phyloP scores from a whole-genome alignment of 169 alveolate genomes.

The Plasmodium reichenowi region DNA sequence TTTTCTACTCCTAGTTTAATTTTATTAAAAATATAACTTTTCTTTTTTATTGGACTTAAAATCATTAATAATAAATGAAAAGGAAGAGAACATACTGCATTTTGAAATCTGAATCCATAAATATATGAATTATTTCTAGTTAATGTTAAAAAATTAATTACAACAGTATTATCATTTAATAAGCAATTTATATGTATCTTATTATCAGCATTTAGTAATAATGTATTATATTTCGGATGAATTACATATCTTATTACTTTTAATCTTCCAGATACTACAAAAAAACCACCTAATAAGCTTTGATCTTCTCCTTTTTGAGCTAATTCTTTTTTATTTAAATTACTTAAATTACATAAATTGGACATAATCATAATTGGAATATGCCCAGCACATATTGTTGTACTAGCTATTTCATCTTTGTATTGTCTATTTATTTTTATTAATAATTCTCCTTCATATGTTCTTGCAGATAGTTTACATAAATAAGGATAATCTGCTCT shows the following conservation, averaged over 20 bases:
- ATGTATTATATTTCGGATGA: constrained; percentile 95
- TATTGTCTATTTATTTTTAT: constrained; percentile 46
- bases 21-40: constrained; percentile 60
- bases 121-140: constrained; percentile 88
- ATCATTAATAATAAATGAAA: constrained; percentile 27
- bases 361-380: constrained; percentile 98
- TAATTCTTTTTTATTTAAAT: constrained; percentile 92
- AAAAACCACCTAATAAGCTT: constrained; percentile 99
- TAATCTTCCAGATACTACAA: constrained; percentile 98
- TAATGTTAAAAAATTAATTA: constrained; percentile 87
- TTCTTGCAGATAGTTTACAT: constrained; percentile 55
- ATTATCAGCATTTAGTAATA: constrained; percentile 78
- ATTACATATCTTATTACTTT: constrained; percentile 97
- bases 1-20: constrained; percentile 50
- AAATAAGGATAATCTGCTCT: constrained; percentile 72
- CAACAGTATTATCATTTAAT: constrained; percentile 89
- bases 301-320: constrained; percentile 96
- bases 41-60: constrained; percentile 67
- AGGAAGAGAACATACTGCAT: constrained; percentile 7
- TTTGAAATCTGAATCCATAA: constrained; percentile 14
- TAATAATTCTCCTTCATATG: constrained; percentile 73
- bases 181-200: constrained; percentile 88
- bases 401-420: constrained; percentile 56
- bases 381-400: constrained; percentile 90
- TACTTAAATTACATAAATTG: constrained; percentile 93